phyloP scores from a whole-genome alignment of 495 filamentous ascomycete species.

The Talaromyces ruber region DNA sequence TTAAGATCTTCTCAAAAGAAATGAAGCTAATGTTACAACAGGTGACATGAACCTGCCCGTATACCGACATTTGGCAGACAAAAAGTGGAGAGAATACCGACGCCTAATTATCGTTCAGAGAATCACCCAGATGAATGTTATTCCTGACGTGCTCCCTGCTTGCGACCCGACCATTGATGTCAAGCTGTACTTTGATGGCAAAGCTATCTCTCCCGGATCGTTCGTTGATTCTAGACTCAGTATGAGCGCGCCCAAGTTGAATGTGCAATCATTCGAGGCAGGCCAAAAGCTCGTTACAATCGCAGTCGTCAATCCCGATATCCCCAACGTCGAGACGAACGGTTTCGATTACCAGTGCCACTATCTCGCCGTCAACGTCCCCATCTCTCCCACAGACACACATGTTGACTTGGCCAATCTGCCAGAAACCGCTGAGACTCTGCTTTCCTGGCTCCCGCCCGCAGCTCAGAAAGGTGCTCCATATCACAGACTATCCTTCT shows the following conservation, averaged over 20 bases:
- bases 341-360: conserved; percentile 73
- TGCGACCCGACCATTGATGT: conserved; percentile 75
- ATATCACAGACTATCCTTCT: conserved; percentile 79
- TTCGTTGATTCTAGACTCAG: conserved; percentile 65
- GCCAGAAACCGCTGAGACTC: conserved; percentile 48
- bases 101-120: conserved; percentile 72
- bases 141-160: conserved; percentile 86
- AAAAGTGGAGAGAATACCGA: conserved; percentile 78
- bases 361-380: conserved; percentile 67
- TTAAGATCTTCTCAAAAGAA: not conserved
- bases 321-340: conserved; percentile 72
- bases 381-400: conserved; percentile 45
- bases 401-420: conserved; percentile 44
- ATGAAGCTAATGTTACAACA: conserved; percentile 19
- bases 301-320: conserved; percentile 82
- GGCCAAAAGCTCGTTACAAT: conserved; percentile 77
- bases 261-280: conserved; percentile 73
- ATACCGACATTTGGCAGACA: conserved; percentile 82
- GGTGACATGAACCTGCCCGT: conserved; percentile 95
- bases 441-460: conserved; percentile 77
- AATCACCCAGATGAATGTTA: conserved; percentile 76
- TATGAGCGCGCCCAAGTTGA: conserved; percentile 61
- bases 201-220: conserved; percentile 61
- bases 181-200: conserved; percentile 64
- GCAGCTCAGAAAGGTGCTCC: conserved; percentile 82